Conservation (phyloP, 805 yeast species). For the Wickerhamomyces subpelliculosus region DNA sequence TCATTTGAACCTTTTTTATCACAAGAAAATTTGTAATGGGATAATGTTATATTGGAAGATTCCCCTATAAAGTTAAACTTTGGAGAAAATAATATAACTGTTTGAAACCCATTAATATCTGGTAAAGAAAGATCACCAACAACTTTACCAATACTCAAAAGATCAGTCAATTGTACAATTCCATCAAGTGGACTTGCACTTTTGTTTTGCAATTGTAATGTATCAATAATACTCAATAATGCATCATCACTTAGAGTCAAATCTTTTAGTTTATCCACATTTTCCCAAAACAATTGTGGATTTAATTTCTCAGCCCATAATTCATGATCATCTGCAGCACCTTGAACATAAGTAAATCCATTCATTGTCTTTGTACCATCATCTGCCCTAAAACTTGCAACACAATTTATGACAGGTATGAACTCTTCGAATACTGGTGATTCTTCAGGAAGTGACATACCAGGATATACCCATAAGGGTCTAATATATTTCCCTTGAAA, state of each 20-base stretch:
- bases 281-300: conserved; percentile 52
- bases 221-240: conserved; percentile 12
- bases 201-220: not conserved
- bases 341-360: conserved; percentile 70
- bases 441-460: conserved; percentile 28
- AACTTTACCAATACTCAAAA: conserved; percentile 20
- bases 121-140: conserved; percentile 1
- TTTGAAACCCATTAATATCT: conserved; percentile 2
- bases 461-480: conserved; percentile 69
- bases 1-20: conserved; percentile 64
- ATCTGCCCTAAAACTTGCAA: conserved; percentile 55
- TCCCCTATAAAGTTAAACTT: not conserved
- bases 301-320: conserved; percentile 61
- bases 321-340: conserved; percentile 94
- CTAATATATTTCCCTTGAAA: conserved; percentile 44
- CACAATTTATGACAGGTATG: conserved; percentile 43
- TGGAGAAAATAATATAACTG: conserved; percentile 7
- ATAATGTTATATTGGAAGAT: conserved; percentile 3
- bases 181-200: conserved; percentile 3
- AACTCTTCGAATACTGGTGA: conserved; percentile 24
- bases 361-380: conserved; percentile 38
- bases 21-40: conserved; percentile 23
- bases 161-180: conserved; percentile 10
- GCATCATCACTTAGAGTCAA: conserved; percentile 23
- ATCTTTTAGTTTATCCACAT: conserved; percentile 21